Percentiles rank a stretch among this genome's conserved stretches.
phyloP scores from a whole-genome alignment of 352 stramenopile genomes.

The Albugo laibachii region DNA sequence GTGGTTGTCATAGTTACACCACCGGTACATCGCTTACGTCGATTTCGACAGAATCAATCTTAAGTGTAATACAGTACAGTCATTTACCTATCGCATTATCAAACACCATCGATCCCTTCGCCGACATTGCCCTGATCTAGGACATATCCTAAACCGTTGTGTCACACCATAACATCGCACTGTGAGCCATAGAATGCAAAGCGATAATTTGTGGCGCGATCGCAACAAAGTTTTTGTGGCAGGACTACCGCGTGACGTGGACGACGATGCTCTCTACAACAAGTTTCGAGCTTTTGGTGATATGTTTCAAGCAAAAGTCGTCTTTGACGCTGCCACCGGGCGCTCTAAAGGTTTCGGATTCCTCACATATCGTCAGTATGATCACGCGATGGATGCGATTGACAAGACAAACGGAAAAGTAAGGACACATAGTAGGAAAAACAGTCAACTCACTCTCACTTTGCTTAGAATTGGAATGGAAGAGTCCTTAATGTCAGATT shows the following conservation, averaged over 20 bases:
- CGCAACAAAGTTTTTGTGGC: constrained; percentile 79
- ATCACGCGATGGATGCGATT: constrained; percentile 55
- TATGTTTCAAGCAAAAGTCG: constrained; percentile 77
- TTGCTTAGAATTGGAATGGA: constrained; percentile 54
- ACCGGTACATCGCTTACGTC: no score
- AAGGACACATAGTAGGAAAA: not conserved
- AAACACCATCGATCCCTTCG: no score
- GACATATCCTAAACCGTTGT: no score
- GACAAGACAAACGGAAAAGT: constrained; percentile 49
- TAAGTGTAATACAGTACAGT: no score
- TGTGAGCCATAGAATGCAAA: no score
- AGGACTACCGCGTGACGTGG: constrained; percentile 30
- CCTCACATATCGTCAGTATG: constrained; percentile 65
- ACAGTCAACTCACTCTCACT: not conserved
- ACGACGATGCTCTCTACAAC: constrained; percentile 42
- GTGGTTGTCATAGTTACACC: no score
- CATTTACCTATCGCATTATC: no score
- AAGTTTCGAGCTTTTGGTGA: constrained; percentile 61
- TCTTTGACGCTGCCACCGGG: constrained; percentile 45
- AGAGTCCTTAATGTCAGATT: constrained; percentile 68
- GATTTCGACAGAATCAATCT: no score
- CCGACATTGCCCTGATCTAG: no score
- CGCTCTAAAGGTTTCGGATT: constrained; percentile 35
- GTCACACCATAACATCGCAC: no score
- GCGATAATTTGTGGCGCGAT: constrained; percentile 48